Base-by-base conservation (phyloP, 2,329 filamentous ascomycete species). In the Ramichloridium luteum region DNA sequence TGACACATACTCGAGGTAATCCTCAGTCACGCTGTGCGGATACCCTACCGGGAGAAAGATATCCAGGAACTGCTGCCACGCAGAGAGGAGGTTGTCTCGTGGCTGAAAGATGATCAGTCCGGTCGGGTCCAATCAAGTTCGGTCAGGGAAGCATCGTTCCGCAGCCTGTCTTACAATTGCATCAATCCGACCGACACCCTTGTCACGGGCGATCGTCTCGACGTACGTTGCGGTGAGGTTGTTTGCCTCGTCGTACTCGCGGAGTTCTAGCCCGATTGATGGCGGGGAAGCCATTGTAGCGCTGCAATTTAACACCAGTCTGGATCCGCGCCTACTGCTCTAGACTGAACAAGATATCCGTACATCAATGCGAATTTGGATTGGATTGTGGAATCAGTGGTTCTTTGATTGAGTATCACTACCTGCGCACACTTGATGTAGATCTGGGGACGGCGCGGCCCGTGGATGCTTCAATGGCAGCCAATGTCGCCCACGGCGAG, bases 31-130 rank as follows among this genome's bases (percentile, higher is more conserved):
- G 29, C 78, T 90, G 44, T 85, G 72, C 1, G 85, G 86, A 55
- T 79, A 94, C n/a, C 85, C 85, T 2, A 80, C 76, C 0, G 86
- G 86, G 1, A 93, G 67, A 51, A 93, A 93, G 16, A 86, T 71
- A 44, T 83, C 76, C 25, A 85, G 53, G 2, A 72, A 40, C 33
- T 42, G 54, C 44, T 57, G 57, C 43, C 51, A 51, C 35, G 50
- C 40, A n/a, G 44, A 41, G 29, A 44, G 48, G 3, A 40, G 36
- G 5, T 40, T 30, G 11, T 28, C 20, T 13, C 45, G 43, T 14
- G 30, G 31, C 39, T 42, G 14, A 3, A 13, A 6, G 8, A 27
- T 8, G 4, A 25, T 42, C 28, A 43, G 37, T 20, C 12, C 18
- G 11, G 17, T 13, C 15, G 12, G n/a, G n/a, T 32, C 17, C 27